Conservation (phyloP, 352 stramenopile genomes). For the Phytophthora sp. region DNA sequence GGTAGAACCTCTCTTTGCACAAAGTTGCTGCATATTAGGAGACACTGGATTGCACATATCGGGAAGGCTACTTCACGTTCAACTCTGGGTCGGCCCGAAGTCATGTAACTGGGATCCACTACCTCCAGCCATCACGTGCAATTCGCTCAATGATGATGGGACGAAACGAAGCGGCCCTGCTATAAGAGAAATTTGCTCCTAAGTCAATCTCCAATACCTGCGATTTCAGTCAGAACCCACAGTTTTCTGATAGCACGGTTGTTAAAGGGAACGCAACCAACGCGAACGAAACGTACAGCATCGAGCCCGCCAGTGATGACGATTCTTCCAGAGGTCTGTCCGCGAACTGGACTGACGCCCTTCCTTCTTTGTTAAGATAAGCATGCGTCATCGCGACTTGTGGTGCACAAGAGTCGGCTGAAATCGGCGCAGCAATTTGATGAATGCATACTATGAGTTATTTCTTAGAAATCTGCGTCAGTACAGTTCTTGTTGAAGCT, state of each 20-base stretch:
- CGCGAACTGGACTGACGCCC: not conserved
- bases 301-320: not conserved
- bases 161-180: not conserved
- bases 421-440: too few relatives aligned
- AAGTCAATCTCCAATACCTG: not conserved
- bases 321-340: not conserved
- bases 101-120: not conserved
- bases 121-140: not conserved
- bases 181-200: not conserved
- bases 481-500: too few relatives aligned
- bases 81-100: not conserved
- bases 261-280: not conserved
- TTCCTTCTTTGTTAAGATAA: not conserved
- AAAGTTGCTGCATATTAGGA: slow-evolving; percentile 18
- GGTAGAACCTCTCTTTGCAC: slow-evolving; percentile 7
- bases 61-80: not conserved
- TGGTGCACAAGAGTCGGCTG: not conserved
- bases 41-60: slow-evolving; percentile 9
- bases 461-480: too few relatives aligned
- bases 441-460: too few relatives aligned
- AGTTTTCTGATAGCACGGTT: not conserved
- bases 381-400: too few relatives aligned
- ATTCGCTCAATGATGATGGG: slow-evolving; percentile 17
- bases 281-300: not conserved
- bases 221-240: not conserved